Base-by-base conservation (phyloP, 805 yeast genomes). In the Wickerhamiella brachini region DNA sequence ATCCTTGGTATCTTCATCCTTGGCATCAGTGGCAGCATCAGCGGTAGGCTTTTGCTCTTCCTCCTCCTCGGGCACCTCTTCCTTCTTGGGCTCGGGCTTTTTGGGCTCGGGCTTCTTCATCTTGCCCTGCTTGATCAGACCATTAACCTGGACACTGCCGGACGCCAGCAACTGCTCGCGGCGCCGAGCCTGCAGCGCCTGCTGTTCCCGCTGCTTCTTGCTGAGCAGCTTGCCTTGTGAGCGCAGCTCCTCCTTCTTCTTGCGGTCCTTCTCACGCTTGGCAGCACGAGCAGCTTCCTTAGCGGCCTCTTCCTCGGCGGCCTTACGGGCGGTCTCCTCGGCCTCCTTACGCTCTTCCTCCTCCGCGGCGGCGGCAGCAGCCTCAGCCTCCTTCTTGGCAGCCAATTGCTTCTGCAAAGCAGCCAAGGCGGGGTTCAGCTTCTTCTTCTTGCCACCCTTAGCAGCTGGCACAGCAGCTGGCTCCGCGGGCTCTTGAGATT, bases 211-310 rank as follows among this genome's bases (percentile, higher is more conserved):
- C 74, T 93, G 98, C 65, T 89, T 90, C 73, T 86, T 93, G 53
- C 96, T 85, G 64, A 93, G 71, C 51, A 82, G 80, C 65, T 93
- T 93, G 63, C 99, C 99, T 70, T 90, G 97, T 37, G 96, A 93
- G 70, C 85, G 86, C 66, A 93, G 79, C 70, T 86, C 90, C 62
- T 93, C 98, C 58, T 78, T 83, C 74, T 84, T 88, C 53, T 77
- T 76, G 69, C 77, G 83, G 62, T 90, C 97, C 65, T 79, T 85
- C 68, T 93, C 98, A 62, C 81, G 86, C 77, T 85, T 90, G 51
- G 69, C 69, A n/a, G 59, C 58, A 49, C 71, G 71, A 49, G 75
- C 81, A 58, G 73, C 77, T 57, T 76, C 83, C 59, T 71, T 77
- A 34, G 70, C 59, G 53, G 71, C 67, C 58, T 75, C 85, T 62